Percentiles rank a stretch among this genome's conserved stretches.
Conservation (phyloP, 768 basidiomycete species). For the Leucocoprinus leucothites region DNA sequence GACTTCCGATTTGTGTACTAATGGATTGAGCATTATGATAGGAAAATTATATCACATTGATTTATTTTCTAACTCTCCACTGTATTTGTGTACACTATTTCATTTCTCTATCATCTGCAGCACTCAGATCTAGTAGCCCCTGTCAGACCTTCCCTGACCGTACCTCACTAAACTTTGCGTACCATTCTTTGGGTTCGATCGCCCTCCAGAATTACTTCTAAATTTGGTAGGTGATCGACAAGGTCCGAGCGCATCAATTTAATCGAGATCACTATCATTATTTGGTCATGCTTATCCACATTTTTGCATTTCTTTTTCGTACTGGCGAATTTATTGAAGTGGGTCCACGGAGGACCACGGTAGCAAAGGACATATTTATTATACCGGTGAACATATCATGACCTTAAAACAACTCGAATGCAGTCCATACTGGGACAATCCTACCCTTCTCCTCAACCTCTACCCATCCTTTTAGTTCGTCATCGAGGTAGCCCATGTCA, state of each 20-base stretch:
- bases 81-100: too few relatives aligned
- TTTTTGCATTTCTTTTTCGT: too few relatives aligned
- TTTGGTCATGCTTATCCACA: too few relatives aligned
- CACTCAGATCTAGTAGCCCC: too few relatives aligned
- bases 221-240: neutral
- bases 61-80: too few relatives aligned
- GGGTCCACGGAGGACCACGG: neutral
- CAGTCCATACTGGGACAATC: slow-evolving; percentile 55
- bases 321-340: neutral
- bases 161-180: neutral
- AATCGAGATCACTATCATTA: neutral
- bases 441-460: slow-evolving; percentile 61
- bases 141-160: too few relatives aligned
- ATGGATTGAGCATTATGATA: neutral
- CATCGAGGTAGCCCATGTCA: slow-evolving; percentile 43
- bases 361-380: neutral
- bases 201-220: neutral
- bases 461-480: slow-evolving; percentile 50
- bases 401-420: slow-evolving; percentile 57
- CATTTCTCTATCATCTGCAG: too few relatives aligned
- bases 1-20: slow-evolving; percentile 65
- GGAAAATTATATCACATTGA: too few relatives aligned
- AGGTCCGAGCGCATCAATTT: neutral
- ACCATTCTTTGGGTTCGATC: neutral
- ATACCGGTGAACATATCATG: too few relatives aligned